Conservation (phyloP, 2,329 filamentous ascomycete genomes). For the Penicillium sclerotigenum region DNA sequence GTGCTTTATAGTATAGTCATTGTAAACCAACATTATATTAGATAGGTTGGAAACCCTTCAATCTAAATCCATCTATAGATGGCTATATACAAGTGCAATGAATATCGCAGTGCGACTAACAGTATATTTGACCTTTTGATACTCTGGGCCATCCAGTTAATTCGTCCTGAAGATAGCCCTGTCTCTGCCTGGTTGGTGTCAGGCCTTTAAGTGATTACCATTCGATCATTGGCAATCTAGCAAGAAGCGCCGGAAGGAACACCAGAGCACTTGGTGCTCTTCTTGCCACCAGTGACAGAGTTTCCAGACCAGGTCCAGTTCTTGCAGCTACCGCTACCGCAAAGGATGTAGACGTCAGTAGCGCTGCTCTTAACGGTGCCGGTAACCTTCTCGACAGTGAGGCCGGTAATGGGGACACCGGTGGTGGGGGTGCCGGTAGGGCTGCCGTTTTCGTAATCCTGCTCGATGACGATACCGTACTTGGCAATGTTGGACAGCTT, state of each 20-base stretch:
- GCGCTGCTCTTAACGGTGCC: slow-evolving; percentile 37
- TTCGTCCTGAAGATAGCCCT: background rate
- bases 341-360: slow-evolving; percentile 53
- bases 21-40: background rate
- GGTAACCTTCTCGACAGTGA: slow-evolving; percentile 37
- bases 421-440: slow-evolving; percentile 38
- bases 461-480: slow-evolving; percentile 58
- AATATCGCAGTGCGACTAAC: background rate
- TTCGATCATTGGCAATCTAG: slow-evolving; percentile 13
- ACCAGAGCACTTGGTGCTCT: slow-evolving; percentile 38
- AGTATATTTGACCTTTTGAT: background rate
- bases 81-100: background rate
- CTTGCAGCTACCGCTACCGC: slow-evolving; percentile 51
- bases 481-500: slow-evolving; percentile 48
- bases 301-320: slow-evolving; percentile 55
- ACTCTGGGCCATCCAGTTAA: background rate
- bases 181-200: background rate
- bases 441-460: slow-evolving; percentile 55
- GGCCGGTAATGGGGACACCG: slow-evolving; percentile 42
- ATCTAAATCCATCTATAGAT: background rate
- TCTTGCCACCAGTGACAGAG: slow-evolving; percentile 52
- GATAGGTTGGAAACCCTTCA: background rate
- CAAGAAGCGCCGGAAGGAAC: slow-evolving; percentile 40
- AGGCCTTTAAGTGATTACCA: background rate
- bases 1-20: background rate